Evolutionary conservation across 345 rosid genomes (phyloP), one percentile per base, ranked within the genome.

Genomic region (Corchorus olitorius): DNA sequence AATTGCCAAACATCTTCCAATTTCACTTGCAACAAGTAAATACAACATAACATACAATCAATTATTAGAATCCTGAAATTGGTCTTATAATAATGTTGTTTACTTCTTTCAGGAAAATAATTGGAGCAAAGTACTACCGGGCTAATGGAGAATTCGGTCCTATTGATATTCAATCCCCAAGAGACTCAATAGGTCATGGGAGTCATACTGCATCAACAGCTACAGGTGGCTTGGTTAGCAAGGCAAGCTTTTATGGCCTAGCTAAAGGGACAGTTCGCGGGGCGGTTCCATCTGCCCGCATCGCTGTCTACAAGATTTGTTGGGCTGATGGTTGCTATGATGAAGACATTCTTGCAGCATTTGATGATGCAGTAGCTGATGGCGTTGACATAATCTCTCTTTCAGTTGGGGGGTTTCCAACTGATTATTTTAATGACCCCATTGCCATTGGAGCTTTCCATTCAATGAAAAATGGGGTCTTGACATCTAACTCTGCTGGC

Each of bases 361-460:
- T 82, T 54, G 77, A 75, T 54, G 87, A 87, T 61, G 90, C 90
- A 13, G 80, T 85, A 6, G 84, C 78, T 0, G 83, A 83, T 22
- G 83, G 86, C 12, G 81, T 80, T 2, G 77, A 75, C 66, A 56
- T 74, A 8, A 71, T 82, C 67, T 81, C 84, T 15, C 9, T 81
- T 13, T 75, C 84, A 0, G 43, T 82, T 6, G 82, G 82, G 3
- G 34, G 54, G 0, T 1, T 1, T 0, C 19, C 77, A 2, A 3
- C 4, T 0, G 61, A 79, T 35, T 84, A 79, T 43, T 77, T 79
- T 14, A 43, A 70, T 1, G 78, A 82, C 48, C 74, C 94, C 0
- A 91, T 91, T 16, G 91, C 94, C 0, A 90, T 94, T 4, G 98
- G 97, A 72, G 81, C 97, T 0, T 94, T 93, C 80, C 98, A 94